phyloP scores from a whole-genome alignment of 306 rosid genomes.

The Hylodesmum podocarpum region DNA sequence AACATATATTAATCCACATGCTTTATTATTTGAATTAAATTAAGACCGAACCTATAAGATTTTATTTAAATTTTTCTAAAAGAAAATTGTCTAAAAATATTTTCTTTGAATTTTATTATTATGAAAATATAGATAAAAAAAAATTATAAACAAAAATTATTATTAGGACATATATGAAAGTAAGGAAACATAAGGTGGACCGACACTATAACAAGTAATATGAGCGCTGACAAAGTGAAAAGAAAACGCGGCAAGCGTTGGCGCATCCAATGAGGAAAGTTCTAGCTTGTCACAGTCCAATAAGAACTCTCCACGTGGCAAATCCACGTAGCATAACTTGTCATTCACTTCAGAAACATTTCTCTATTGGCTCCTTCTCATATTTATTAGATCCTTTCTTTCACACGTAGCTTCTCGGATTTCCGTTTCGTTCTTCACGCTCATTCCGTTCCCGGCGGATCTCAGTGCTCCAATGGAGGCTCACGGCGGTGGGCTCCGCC shows the following conservation, averaged over 20 bases:
- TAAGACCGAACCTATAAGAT: no score
- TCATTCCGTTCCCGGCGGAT: constrained; percentile 30
- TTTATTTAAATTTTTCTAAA: no score
- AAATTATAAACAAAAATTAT: no score
- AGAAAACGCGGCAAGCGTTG: constrained; percentile 43
- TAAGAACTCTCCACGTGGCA: constrained; percentile 59
- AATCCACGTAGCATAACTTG: constrained; percentile 35
- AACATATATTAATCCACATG: no score
- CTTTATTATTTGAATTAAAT: no score
- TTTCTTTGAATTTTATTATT: no score
- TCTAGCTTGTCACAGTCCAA: constrained; percentile 37
- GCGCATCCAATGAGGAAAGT: constrained; percentile 59
- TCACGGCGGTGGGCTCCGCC: constrained; percentile 78
- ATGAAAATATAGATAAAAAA: no score
- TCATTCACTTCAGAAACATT: constrained; percentile 24
- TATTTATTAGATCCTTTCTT: neutral
- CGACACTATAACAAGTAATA: neutral
- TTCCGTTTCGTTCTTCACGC: neutral
- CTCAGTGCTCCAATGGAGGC: constrained; percentile 59
- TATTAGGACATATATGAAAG: no score
- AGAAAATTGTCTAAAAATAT: no score
- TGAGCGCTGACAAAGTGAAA: neutral
- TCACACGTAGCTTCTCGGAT: neutral
- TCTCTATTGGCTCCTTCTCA: neutral
- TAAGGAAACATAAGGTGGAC: neutral